These are phyloP conservation scores for Bipolaris sorokiniana DNA, from an alignment of 2,329 filamentous ascomycete species.

Conservation along the genomic window DNA sequence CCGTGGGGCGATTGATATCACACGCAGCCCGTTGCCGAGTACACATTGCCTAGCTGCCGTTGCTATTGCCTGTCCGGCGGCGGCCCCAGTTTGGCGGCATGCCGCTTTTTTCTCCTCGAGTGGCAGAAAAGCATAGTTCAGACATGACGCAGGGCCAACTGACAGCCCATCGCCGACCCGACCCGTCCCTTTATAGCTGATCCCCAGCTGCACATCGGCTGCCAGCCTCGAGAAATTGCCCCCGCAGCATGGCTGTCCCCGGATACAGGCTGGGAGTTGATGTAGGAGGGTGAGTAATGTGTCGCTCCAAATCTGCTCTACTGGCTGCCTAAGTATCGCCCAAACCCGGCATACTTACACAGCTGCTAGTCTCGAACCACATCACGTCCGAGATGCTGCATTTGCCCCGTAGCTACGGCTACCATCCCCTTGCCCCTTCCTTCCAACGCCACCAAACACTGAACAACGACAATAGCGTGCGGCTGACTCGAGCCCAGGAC, in stretches of 20 bases:
- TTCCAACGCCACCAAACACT: not conserved
- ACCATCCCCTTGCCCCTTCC: not conserved
- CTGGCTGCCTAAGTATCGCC: not conserved
- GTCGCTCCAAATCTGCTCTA: not conserved
- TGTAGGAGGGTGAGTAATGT: slow-evolving; percentile 42
- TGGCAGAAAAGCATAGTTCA: slow-evolving; percentile 17
- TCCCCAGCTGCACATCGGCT: not conserved
- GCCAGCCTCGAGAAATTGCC: not conserved
- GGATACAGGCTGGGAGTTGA: slow-evolving; percentile 45
- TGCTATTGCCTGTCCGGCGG: not conserved
- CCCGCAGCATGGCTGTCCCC: slow-evolving; percentile 11
- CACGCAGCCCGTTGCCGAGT: not conserved
- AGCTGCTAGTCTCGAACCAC: not conserved
- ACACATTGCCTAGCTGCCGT: slow-evolving; percentile 1
- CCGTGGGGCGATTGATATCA: slow-evolving; percentile 4
- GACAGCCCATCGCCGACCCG: not conserved
- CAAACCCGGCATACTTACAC: not conserved
- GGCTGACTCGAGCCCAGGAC: slow-evolving; percentile 43
- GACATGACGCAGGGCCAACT: slow-evolving; percentile 16
- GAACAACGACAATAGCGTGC: not conserved
- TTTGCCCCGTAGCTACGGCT: not conserved
- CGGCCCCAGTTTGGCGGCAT: slow-evolving; percentile 13
- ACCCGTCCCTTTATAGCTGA: slow-evolving; percentile 1
- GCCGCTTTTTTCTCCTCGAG: slow-evolving; percentile 1
- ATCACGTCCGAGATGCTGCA: not conserved